Percentiles rank a stretch among this genome's conserved stretches.
Conservation (phyloP, 768 basidiomycete species). For the Hygrophorus pudorinus region DNA sequence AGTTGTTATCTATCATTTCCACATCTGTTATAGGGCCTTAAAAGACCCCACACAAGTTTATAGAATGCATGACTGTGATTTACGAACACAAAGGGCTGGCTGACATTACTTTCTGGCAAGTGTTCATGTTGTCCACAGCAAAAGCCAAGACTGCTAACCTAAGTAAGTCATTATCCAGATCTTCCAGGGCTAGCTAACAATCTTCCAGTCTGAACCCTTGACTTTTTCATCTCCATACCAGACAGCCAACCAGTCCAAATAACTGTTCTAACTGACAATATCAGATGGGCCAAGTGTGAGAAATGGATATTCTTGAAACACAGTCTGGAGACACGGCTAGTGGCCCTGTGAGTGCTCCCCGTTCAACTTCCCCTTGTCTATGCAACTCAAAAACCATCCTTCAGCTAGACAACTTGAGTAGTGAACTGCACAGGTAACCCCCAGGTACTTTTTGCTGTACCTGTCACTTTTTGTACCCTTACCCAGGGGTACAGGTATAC, state of each 20-base stretch:
- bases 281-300: conserved; percentile 85
- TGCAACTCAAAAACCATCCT: neutral
- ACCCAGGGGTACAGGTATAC: no score
- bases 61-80: neutral
- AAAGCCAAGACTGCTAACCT: conserved; percentile 97
- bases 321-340: conserved; percentile 82
- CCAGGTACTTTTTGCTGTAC: no score
- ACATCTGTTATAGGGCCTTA: no score
- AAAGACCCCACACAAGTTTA: no score
- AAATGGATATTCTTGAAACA: conserved; percentile 96
- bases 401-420: conserved; percentile 58
- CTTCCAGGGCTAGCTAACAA: neutral
- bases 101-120: conserved; percentile 69
- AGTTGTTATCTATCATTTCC: no score
- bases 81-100: conserved; percentile 80
- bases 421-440: no score
- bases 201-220: conserved; percentile 75
- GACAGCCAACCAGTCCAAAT: conserved; percentile 70
- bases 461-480: no score
- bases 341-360: conserved; percentile 42
- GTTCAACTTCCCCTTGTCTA: neutral
- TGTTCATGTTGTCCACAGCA: conserved; percentile 88
- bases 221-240: conserved; percentile 77
- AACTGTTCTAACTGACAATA: conserved; percentile 79
- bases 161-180: conserved; percentile 44